These are phyloP conservation scores for Diplodia corticola DNA, from an alignment of 2,329 filamentous ascomycete genomes.

Conservation along the genomic window DNA sequence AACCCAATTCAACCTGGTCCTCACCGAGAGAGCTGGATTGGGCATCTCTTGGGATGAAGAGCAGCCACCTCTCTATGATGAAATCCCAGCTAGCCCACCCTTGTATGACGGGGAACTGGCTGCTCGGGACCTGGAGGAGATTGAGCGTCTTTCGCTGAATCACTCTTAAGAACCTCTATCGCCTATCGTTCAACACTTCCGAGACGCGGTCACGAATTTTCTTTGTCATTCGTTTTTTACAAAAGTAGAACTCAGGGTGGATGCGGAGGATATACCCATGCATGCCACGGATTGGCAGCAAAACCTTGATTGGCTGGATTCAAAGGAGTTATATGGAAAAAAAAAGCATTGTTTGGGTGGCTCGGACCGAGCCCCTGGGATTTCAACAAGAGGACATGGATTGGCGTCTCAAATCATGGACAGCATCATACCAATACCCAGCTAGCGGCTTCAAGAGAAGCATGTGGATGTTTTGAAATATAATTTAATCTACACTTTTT, in stretches of 20 bases:
- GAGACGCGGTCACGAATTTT: slow-evolving; percentile 12
- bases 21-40: slow-evolving; percentile 82
- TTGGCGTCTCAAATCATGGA: background rate
- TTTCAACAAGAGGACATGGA: slow-evolving; percentile 6
- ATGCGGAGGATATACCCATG: slow-evolving; percentile 24
- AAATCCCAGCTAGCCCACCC: slow-evolving; percentile 85
- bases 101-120: slow-evolving; percentile 39
- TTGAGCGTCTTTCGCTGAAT: slow-evolving; percentile 23
- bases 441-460: background rate
- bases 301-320: background rate
- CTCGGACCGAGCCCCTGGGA: background rate
- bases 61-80: slow-evolving; percentile 88
- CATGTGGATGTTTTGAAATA: background rate
- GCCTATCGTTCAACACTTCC: slow-evolving; percentile 10
- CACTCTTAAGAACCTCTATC: slow-evolving; percentile 1
- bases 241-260: slow-evolving; percentile 19
- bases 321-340: slow-evolving; percentile 1
- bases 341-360: slow-evolving; percentile 17
- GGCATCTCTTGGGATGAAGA: slow-evolving; percentile 98
- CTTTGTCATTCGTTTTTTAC: background rate
- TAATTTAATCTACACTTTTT: slow-evolving; percentile 8
- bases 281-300: slow-evolving; percentile 21
- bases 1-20: slow-evolving; percentile 81
- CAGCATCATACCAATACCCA: slow-evolving; percentile 11
- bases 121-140: slow-evolving; percentile 25